Conservation (phyloP, 1,284 basidiomycete genomes). For the Heterobasidion annosum region DNA sequence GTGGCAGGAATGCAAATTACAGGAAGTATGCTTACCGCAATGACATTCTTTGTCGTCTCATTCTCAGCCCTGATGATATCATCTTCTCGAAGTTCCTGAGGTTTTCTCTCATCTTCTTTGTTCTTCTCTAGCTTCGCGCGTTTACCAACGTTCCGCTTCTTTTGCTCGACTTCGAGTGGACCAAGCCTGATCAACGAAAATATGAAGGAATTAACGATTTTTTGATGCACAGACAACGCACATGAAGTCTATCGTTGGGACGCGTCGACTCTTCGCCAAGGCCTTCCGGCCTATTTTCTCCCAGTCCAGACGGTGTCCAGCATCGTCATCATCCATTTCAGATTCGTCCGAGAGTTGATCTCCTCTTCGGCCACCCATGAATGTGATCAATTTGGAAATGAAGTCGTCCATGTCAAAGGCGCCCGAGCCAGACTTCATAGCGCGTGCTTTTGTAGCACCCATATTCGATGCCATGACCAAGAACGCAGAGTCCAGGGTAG, state of each 20-base stretch:
- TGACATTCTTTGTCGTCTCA: slow-evolving; percentile 76
- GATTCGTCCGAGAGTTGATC: slow-evolving; percentile 37
- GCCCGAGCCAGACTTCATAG: slow-evolving; percentile 76
- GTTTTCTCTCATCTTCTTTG: slow-evolving; percentile 55
- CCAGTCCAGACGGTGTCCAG: slow-evolving; percentile 50
- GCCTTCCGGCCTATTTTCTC: slow-evolving; percentile 66
- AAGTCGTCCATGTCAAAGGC: slow-evolving; percentile 84
- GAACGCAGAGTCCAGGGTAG: slow-evolving; percentile 71
- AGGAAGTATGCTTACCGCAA: slow-evolving; percentile 31
- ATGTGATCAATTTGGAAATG: slow-evolving; percentile 57
- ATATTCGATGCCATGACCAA: slow-evolving; percentile 62
- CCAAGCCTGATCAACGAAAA: slow-evolving; percentile 47
- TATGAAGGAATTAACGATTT: neutral
- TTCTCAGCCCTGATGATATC: slow-evolving; percentile 73
- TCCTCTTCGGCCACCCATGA: slow-evolving; percentile 61
- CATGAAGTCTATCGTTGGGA: slow-evolving; percentile 76
- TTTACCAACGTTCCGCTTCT: slow-evolving; percentile 50
- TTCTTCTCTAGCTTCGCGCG: slow-evolving; percentile 68
- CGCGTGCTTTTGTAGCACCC: slow-evolving; percentile 71
- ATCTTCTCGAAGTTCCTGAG: slow-evolving; percentile 68
- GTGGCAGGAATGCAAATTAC: neutral
- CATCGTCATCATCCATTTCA: slow-evolving; percentile 28
- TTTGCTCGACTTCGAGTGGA: slow-evolving; percentile 69
- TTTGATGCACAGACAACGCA: slow-evolving; percentile 23
- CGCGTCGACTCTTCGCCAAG: slow-evolving; percentile 64